Evolutionary conservation across 768 basidiomycete species (phyloP).

Genomic region (Podaxis sp.): DNA sequence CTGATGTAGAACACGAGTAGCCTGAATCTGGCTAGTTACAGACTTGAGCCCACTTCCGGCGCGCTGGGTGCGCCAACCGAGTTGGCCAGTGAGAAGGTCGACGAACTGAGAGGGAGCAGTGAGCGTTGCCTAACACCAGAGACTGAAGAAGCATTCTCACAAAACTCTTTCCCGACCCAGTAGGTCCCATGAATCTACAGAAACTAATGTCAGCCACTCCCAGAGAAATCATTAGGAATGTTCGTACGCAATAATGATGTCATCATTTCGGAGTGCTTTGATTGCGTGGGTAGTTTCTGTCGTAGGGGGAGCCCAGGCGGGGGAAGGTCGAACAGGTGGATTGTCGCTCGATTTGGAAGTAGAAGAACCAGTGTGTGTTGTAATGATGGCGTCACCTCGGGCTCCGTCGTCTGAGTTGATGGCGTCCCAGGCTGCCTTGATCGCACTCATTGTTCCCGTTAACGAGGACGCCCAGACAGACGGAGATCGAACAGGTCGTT

Average conservation of each 20-base stretch:
- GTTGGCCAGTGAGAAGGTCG: slow-evolving; percentile 20
- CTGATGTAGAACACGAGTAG: slow-evolving; percentile 26
- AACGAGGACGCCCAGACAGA: no score
- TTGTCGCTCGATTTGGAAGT: no score
- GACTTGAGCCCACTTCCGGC: slow-evolving; percentile 29
- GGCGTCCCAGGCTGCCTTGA: no score
- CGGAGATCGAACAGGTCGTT: no score
- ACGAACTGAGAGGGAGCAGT: slow-evolving; percentile 21
- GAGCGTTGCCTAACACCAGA: neutral
- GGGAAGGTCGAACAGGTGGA: no score
- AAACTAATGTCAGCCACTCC: neutral
- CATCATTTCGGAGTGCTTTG: slow-evolving; percentile 15
- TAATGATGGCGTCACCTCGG: no score
- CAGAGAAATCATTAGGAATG: neutral
- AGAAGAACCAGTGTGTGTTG: no score
- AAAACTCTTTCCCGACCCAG: slow-evolving; percentile 25
- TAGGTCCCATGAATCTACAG: slow-evolving; percentile 27
- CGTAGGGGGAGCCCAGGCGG: no score
- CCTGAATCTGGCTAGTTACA: slow-evolving; percentile 35
- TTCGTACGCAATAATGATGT: slow-evolving; percentile 25
- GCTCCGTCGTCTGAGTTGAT: no score
- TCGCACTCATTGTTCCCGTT: no score
- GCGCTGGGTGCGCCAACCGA: neutral
- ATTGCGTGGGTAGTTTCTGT: neutral
- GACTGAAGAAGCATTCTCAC: slow-evolving; percentile 10